Percentiles rank a stretch among this genome's conserved stretches.
Evolutionary conservation across 768 basidiomycete species (phyloP).

Genomic region (Hemileccinum rubropunctum): DNA sequence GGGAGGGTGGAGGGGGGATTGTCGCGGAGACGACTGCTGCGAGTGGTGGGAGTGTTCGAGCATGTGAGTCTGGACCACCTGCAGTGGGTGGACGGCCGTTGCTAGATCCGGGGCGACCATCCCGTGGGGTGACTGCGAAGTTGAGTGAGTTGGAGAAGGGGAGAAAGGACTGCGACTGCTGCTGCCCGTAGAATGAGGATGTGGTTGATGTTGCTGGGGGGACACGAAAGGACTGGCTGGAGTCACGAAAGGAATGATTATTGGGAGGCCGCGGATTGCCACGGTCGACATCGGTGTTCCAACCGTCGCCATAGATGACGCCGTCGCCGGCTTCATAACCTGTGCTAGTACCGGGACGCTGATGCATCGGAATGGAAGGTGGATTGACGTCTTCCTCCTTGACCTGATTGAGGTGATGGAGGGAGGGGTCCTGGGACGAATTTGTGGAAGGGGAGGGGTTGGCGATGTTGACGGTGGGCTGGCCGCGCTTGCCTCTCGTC

Average conservation of each 20-base stretch:
- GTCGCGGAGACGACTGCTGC: slow-evolving; percentile 73
- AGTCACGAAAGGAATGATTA: slow-evolving; percentile 74
- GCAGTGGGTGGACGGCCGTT: slow-evolving; percentile 53
- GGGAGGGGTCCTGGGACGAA: slow-evolving; percentile 11
- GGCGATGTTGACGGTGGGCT: slow-evolving; percentile 19
- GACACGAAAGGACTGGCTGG: slow-evolving; percentile 81
- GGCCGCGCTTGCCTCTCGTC: slow-evolving; percentile 39
- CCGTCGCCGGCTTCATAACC: slow-evolving; percentile 60
- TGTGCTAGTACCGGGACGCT: slow-evolving; percentile 69
- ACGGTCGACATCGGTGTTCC: slow-evolving; percentile 38
- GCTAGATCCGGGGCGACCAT: slow-evolving; percentile 47
- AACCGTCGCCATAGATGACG: slow-evolving; percentile 32
- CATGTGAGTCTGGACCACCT: slow-evolving; percentile 41
- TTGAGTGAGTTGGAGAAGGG: slow-evolving; percentile 48
- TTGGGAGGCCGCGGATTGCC: slow-evolving; percentile 37
- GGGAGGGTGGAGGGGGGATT: slow-evolving; percentile 47
- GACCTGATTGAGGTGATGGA: slow-evolving; percentile 29
- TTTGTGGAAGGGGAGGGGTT: slow-evolving; percentile 18
- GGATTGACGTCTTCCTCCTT: slow-evolving; percentile 42
- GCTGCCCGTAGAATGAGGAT: slow-evolving; percentile 38
- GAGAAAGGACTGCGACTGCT: slow-evolving; percentile 70
- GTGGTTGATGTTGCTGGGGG: slow-evolving; percentile 42
- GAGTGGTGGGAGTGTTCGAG: slow-evolving; percentile 69
- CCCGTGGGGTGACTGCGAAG: slow-evolving; percentile 41
- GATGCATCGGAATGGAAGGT: slow-evolving; percentile 34